Conservation (phyloP, 768 basidiomycete species). For the Rossbeevera mucosa region DNA sequence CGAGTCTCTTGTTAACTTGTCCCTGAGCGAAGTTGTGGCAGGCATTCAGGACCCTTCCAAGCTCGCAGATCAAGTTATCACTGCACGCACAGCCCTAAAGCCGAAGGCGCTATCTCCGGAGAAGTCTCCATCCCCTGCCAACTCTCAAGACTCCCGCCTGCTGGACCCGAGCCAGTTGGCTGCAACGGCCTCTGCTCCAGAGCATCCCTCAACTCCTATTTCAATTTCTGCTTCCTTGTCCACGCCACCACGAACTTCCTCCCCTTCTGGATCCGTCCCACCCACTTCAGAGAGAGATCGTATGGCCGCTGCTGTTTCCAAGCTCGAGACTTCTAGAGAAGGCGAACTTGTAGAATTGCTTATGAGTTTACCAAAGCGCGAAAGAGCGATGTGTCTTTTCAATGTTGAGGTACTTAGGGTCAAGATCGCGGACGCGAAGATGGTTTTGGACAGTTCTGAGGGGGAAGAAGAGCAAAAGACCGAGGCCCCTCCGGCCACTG, state of each 20-base stretch:
- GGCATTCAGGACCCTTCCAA: constrained; percentile 67
- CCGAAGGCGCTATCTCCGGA: constrained; percentile 39
- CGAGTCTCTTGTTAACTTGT: constrained; percentile 63
- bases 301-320: constrained; percentile 60
- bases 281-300: constrained; percentile 71
- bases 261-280: constrained; percentile 60
- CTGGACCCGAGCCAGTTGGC: constrained; percentile 58
- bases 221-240: constrained; percentile 72
- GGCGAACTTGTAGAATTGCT: constrained; percentile 70
- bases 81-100: constrained; percentile 33
- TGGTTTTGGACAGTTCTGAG: constrained; percentile 72
- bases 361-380: constrained; percentile 83
- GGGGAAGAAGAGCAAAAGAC: constrained; percentile 41
- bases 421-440: constrained; percentile 79
- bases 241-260: constrained; percentile 80
- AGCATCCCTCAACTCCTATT: constrained; percentile 83
- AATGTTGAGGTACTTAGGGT: constrained; percentile 72
- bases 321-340: constrained; percentile 57
- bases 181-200: constrained; percentile 84
- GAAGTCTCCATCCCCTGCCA: constrained; percentile 50
- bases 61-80: constrained; percentile 59
- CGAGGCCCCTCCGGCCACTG: constrained; percentile 30
- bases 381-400: constrained; percentile 88
- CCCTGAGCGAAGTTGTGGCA: constrained; percentile 72
- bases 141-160: constrained; percentile 68